Conservation (phyloP, 78 protist genomes). For the Guillardia theta region DNA sequence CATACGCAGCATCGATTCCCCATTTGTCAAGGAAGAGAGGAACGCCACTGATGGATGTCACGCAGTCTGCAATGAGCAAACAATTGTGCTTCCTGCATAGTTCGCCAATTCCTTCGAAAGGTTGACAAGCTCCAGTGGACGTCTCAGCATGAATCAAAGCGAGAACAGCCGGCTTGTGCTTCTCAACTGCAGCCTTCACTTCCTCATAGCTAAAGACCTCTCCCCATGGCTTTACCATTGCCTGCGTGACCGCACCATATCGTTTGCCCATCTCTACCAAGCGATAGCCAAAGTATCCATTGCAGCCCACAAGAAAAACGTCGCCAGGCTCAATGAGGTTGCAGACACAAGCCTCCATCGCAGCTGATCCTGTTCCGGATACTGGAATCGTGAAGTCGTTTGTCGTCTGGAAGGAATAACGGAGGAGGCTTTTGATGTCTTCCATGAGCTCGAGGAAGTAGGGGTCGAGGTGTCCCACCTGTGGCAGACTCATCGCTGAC, state of each 20-base stretch:
- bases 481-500: conserved; percentile 33
- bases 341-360: conserved; percentile 68
- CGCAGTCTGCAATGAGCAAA: conserved; percentile 64
- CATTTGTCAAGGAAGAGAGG: conserved; percentile 66
- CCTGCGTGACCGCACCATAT: not conserved
- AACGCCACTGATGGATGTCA: conserved; percentile 71
- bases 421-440: conserved; percentile 63
- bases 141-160: conserved; percentile 69
- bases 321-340: not conserved
- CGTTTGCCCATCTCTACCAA: conserved; percentile 62
- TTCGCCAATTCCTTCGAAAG: conserved; percentile 70
- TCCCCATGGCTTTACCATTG: conserved; percentile 56
- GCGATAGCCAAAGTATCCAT: conserved; percentile 67
- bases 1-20: conserved; percentile 68
- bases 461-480: conserved; percentile 64
- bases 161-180: conserved; percentile 54
- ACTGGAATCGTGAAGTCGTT: conserved; percentile 69
- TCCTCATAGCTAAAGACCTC: conserved; percentile 55
- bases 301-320: not conserved
- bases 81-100: conserved; percentile 55
- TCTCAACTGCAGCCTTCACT: conserved; percentile 43
- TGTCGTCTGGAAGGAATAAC: conserved; percentile 67
- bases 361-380: conserved; percentile 72
- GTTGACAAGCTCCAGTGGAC: conserved; percentile 67
- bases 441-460: conserved; percentile 61